Base-by-base conservation (phyloP, 768 basidiomycete species). In the Xerocomellus chrysenteron region DNA sequence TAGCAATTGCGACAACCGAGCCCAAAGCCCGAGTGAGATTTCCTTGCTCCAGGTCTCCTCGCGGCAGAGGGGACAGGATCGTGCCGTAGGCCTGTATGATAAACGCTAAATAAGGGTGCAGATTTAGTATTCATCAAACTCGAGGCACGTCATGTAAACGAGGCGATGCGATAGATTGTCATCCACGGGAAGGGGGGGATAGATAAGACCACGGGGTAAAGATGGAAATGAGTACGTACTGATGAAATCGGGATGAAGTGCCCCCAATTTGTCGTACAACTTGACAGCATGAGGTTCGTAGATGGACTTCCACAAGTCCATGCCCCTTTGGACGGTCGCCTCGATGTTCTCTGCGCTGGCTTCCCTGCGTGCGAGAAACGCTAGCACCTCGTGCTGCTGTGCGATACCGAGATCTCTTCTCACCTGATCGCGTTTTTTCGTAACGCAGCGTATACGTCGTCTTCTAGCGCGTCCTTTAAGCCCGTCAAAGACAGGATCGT, bases 191-290 rank as follows among this genome's bases (percentile, higher is more conserved):
- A 50, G 47, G 55, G 49, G 55, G 36, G 49, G 46, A 45, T 42
- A 68, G 69, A 74, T 72, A 72, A 72, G 68, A 50, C 67, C 68
- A 73, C 66, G 70, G 69, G 70, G 71, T 65, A 65, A 55, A 45
- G 65, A 56, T 54, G 54, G 58, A 57, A 67, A 64, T 62, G 62
- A 64, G 57, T 66, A 84, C 90, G 77, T 74, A 93, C 91, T 79
- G 73, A 94, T 92, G 77, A 96, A 91, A 79, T 96, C 94, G 58
- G 94, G 94, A 74, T 96, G 94, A 77, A 92, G 91, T 54, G 83
- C 81, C 69, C 81, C 86, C 60, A 96, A 80, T 77, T 94, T 96
- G 76, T 85, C 77, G 74, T 92, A 83, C 68, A 96, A 84, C 76
- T 95, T 96, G 77, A 84, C 85, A 68, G 86, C 87, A 77, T 93